phyloP scores from a whole-genome alignment of 495 filamentous ascomycete genomes.

The Podospora appendiculata region DNA sequence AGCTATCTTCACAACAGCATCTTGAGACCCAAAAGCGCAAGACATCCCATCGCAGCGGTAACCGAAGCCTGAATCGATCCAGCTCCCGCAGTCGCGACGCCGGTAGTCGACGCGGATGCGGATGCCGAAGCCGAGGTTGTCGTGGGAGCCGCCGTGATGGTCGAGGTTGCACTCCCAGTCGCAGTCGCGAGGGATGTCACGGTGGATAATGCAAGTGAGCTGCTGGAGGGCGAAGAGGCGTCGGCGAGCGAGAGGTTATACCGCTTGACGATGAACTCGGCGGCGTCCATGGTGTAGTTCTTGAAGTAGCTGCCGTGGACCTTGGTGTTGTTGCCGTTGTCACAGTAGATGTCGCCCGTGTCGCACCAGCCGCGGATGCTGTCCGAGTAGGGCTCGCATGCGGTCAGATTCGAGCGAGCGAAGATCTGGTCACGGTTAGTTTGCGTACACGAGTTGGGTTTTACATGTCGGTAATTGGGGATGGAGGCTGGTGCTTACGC shows the following conservation, averaged over 20 bases:
- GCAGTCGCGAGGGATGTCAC: neutral
- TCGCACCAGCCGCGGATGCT: slow-evolving; percentile 12
- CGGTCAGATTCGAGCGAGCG: slow-evolving; percentile 9
- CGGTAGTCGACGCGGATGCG: neutral
- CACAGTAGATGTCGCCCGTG: slow-evolving; percentile 12
- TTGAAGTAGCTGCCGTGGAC: slow-evolving; percentile 1
- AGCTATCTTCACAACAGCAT: neutral
- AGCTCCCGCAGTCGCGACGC: neutral
- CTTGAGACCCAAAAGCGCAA: neutral
- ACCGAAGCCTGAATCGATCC: neutral
- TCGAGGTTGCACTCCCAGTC: neutral
- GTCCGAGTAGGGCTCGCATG: neutral
- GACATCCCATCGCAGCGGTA: neutral
- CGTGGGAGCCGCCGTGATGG: neutral
- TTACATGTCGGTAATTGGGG: slow-evolving; percentile 6
- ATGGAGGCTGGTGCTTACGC: slow-evolving; percentile 11
- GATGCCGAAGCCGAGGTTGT: neutral
- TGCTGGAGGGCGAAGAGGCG: too few relatives aligned
- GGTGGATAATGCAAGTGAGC: neutral
- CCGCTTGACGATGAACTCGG: neutral
- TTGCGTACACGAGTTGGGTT: too few relatives aligned
- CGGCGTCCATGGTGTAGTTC: neutral
- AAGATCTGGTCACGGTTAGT: slow-evolving; percentile 9
- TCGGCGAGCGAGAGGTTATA: neutral
- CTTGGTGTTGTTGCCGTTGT: slow-evolving; percentile 2